phyloP scores from a whole-genome alignment of 2,329 filamentous ascomycete species.

The Fusarium stilboides region DNA sequence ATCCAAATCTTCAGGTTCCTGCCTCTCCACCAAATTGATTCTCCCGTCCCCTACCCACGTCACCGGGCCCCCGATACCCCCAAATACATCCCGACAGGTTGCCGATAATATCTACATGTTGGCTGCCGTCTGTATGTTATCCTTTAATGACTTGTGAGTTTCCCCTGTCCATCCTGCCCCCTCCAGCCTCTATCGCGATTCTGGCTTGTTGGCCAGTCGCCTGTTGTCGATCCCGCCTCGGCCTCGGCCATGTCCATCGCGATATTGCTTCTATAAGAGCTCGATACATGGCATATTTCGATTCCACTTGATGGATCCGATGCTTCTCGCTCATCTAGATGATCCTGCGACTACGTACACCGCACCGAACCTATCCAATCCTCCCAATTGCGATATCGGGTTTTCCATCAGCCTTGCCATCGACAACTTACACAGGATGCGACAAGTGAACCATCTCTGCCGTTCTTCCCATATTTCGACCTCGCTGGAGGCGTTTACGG shows the following conservation, averaged over 20 bases:
- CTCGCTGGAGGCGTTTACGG: conserved; percentile 40
- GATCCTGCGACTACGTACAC: conserved; percentile 44
- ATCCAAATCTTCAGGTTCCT: conserved; percentile 59
- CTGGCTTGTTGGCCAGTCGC: conserved; percentile 55
- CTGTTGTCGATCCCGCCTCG: conserved; percentile 57
- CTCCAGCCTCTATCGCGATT: conserved; percentile 49
- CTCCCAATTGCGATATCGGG: conserved; percentile 61
- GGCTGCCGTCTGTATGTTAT: conserved; percentile 57
- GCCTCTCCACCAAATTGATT: conserved; percentile 54
- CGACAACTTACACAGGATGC: conserved; percentile 61
- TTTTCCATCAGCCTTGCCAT: conserved; percentile 65
- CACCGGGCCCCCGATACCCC: conserved; percentile 50
- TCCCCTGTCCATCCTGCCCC: conserved; percentile 47
- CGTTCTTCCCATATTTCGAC: conserved; percentile 41
- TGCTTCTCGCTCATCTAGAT: conserved; percentile 54
- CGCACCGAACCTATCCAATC: conserved; percentile 43
- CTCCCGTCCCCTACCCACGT: conserved; percentile 54
- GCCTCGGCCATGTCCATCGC: conserved; percentile 54
- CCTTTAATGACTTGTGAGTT: conserved; percentile 69
- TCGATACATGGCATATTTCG: conserved; percentile 44
- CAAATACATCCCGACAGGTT: conserved; percentile 46
- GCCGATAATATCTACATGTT: conserved; percentile 47
- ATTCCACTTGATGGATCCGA: conserved; percentile 56
- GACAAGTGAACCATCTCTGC: conserved; percentile 59
- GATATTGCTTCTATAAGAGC: conserved; percentile 52